Base-by-base conservation (phyloP, 371 early-diverging fungal genomes). In the Dichotomocladium elegans region DNA sequence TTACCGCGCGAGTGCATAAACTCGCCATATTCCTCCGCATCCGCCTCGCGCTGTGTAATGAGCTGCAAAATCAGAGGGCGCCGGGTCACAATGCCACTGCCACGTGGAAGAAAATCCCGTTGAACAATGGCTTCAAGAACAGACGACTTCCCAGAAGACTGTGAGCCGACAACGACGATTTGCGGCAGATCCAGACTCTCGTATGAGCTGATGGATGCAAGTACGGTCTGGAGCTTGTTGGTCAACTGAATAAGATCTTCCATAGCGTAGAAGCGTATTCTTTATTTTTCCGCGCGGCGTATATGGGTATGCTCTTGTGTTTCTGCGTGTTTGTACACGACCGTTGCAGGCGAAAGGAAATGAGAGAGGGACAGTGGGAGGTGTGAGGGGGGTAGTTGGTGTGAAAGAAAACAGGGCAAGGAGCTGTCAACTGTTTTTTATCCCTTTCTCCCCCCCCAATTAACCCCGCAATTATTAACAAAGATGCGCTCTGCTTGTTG, bases 71-170 rank as follows among this genome's bases (percentile, higher is more conserved):
- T 87, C 25, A 96, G 68, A 10, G 98, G 97, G 34, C 97, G 81
- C 41, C 94, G 82, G 35, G 97, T 95, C 49, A 96, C 94, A 55
- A 96, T 90, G 30, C 94, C 97, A 49, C 82, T 87, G 17, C 96
- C 96, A 41, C 94, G 76, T 26, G 97, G 97, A 47, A 96, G 60
- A 59, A 96, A 92, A 64, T 95, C 95, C 52, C 87, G 85, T 21
- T 91, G 90, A 41, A 95, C 92, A 45, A 96, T 86, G 59, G 90
- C 90, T 58, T 95, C 96, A 24, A 96, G 68, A 6, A 95, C 93
- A 48, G 98, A 94, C 45, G 92, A 92, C 66, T 97, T 97, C 54
- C 98, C 98, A 51, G 90, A 88, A 35, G 94, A 93, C 64, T 97
- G 96, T 1, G 78, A 77, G 24, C 78, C 93, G 31, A 92, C 89